Conservation (phyloP, 2,329 filamentous ascomycete genomes). For the Anthostomella pinea region DNA sequence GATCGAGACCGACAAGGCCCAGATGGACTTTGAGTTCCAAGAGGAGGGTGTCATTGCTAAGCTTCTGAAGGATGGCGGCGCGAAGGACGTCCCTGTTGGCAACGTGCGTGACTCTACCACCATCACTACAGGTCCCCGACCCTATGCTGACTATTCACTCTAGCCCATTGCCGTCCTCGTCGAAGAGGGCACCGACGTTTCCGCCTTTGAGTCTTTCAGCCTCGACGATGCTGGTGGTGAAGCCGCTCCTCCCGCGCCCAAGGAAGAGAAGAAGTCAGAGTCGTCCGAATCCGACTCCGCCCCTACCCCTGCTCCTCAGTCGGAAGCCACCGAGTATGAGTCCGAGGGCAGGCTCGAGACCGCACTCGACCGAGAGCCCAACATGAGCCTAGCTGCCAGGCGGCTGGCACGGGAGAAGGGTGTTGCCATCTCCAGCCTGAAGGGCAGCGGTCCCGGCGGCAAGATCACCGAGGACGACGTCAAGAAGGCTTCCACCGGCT, state of each 20-base stretch:
- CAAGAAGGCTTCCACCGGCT: constrained; percentile 74
- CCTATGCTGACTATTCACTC: constrained; percentile 11
- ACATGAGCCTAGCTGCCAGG: constrained; percentile 70
- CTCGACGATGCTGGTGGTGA: constrained; percentile 89
- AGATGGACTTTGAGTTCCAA: constrained; percentile 99
- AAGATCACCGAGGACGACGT: constrained; percentile 90
- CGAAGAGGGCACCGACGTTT: constrained; percentile 83
- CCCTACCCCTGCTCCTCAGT: constrained; percentile 52
- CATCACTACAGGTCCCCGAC: constrained; percentile 8
- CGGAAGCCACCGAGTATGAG: constrained; percentile 65
- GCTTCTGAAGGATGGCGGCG: constrained; percentile 86
- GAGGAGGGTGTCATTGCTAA: constrained; percentile 96
- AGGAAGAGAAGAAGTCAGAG: constrained; percentile 63
- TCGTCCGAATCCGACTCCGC: constrained; percentile 56
- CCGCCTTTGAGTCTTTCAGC: constrained; percentile 85
- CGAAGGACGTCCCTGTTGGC: constrained; percentile 91
- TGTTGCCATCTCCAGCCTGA: constrained; percentile 71
- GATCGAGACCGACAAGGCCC: constrained; percentile 99
- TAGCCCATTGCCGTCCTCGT: constrained; percentile 96
- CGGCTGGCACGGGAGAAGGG: constrained; percentile 83
- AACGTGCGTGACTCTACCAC: constrained; percentile 64
- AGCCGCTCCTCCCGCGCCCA: constrained; percentile 59
- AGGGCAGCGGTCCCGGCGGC: constrained; percentile 83
- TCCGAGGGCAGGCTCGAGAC: constrained; percentile 77
- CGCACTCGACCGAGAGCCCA: constrained; percentile 77